Evolutionary conservation across 176 grass and related monocot genomes (phyloP).

Genomic region (Chrysopogon serrulatus): DNA sequence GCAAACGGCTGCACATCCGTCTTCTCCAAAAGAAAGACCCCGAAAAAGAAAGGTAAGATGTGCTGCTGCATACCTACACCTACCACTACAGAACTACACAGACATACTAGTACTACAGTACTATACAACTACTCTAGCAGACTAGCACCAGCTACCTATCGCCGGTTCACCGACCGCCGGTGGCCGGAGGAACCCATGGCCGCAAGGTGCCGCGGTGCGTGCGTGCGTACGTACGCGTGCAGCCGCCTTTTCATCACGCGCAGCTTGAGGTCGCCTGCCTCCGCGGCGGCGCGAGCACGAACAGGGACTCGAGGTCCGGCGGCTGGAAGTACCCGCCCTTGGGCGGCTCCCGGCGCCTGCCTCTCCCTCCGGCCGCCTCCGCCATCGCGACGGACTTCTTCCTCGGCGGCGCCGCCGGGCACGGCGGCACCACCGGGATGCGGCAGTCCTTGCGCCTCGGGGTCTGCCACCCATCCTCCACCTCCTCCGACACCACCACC

Average conservation of each 20-base stretch:
- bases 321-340: slow-evolving; percentile 77
- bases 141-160: background rate
- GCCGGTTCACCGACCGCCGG: background rate
- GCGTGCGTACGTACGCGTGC: background rate
- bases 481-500: background rate
- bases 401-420: slow-evolving; percentile 49
- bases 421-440: slow-evolving; percentile 46
- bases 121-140: background rate
- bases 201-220: background rate
- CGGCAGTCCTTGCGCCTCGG: slow-evolving; percentile 61
- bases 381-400: slow-evolving; percentile 33
- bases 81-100: background rate
- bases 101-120: no score
- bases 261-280: slow-evolving; percentile 37
- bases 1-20: background rate
- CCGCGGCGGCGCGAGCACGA: slow-evolving; percentile 40
- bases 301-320: slow-evolving; percentile 77
- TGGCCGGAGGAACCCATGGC: background rate
- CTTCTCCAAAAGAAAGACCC: background rate
- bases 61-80: background rate
- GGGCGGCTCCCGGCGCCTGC: slow-evolving; percentile 37
- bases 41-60: background rate
- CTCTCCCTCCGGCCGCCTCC: background rate
- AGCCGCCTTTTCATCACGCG: background rate
- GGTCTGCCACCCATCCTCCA: slow-evolving; percentile 57